Evolutionary conservation across 495 filamentous ascomycete species (phyloP), one percentile per base, ranked within the genome.

Genomic region (Aspergillus ostianus): DNA sequence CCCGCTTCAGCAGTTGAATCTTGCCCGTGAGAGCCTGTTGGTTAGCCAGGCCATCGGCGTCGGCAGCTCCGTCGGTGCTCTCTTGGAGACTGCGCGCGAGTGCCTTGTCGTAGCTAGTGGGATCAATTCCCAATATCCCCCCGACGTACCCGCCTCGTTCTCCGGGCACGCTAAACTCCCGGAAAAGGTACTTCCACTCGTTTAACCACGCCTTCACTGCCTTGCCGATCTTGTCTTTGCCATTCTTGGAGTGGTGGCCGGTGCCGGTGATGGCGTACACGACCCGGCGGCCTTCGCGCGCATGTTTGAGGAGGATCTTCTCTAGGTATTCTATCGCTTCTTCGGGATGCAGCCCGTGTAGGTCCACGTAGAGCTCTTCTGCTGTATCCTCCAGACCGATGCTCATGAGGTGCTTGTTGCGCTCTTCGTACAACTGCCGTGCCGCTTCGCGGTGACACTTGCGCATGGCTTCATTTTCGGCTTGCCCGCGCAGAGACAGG

Each of bases 191-290:
- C 59, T 89, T 87, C 92, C 92, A 96, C 66, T 98, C 93, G 65
- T 93, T 93, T 26, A 99, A 79, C 76, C 95, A 99, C 47, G 79
- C 82, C 54, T 93, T 87, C 62, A 99, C 85, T 8, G 92, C 91
- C 77, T 97, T 97, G 60, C 93, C 93, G 29, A 99, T 89, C 74
- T 99, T 99, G 71, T 99, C 95, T 73, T 97, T 98, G 63, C 94
- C 94, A 67, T 96, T 94, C 79, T 98, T 98, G 64, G 91, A 96
- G 70, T 98, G 95, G 66, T 99, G 95, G 10, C 93, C 93, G 7
- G 94, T 97, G 58, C 94, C 94, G 4, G 92, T 96, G 67, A 98
- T 98, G 50, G 92, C 93, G 66, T 98, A 99, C 29, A 98, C 83
- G 3, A 93, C 88, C n/a, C 82, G 81, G 48, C 76, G 78, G 53